Base-by-base conservation (phyloP, 129 eudicot species). In the Heracleum sosnowskyi region DNA sequence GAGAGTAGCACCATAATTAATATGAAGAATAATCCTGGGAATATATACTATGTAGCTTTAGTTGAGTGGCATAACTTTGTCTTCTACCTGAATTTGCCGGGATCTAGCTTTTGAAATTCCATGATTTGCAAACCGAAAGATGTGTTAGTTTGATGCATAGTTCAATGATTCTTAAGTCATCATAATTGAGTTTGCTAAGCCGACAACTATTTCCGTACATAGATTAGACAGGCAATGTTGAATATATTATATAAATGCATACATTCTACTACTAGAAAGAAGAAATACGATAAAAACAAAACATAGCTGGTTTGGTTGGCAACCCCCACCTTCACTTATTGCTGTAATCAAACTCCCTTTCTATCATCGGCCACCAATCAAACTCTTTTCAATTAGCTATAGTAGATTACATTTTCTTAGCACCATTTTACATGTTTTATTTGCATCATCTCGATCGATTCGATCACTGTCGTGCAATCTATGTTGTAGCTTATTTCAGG, bases 131-230 rank as follows among this genome's bases (percentile, higher is more conserved):
- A 60, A 60, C 68, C 68, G 68, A 60, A 60, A 60, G 68, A 60
- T 60, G 68, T 60, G 68, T 60, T 60, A n/a, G 68, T 60, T 60
- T 60, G 68, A 60, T 60, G 68, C 68, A 60, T 60, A 60, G 68
- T 60, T 60, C 5, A 60, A 60, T n/a, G 68, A 60, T 60, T 60
- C 68, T 60, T 2, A 60, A 60, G 33, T 60, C 29, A 26, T 60
- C 68, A 60, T 60, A 60, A 60, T 60, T 60, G 68, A 60, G 68
- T 60, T 60, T 60, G 68, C 68, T n/a, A n/a, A 26, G 68, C 16
- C 68, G 68, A 26, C 68, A 60, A 60, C 33, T n/a, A 60, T 60
- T 24, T 26, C 68, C 68, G 68, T 60, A 60, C 68, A 10, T 0
- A n/a, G 68, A 10, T n/a, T n/a, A 9, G 68, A 60, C 66, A 57